phyloP scores from a whole-genome alignment of 2,329 filamentous ascomycete genomes.

The Neurospora crassa region DNA sequence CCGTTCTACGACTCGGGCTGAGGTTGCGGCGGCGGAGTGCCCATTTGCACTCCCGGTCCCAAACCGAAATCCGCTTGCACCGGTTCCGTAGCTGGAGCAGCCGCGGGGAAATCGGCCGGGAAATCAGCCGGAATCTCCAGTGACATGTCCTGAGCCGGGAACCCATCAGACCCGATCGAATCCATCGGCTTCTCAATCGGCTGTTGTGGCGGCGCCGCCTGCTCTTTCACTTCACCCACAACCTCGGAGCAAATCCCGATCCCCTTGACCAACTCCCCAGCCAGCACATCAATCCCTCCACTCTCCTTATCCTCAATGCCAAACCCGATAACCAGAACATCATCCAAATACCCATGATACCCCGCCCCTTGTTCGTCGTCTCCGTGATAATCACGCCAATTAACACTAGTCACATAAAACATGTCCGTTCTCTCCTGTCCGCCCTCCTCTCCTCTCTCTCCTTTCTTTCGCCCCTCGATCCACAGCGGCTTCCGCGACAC shows the following conservation, averaged over 20 bases:
- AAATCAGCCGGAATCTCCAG: neutral
- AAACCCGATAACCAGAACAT: constrained; percentile 44
- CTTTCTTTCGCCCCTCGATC: constrained; percentile 39
- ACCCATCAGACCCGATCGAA: neutral
- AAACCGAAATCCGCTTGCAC: neutral
- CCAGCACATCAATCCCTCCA: constrained; percentile 41
- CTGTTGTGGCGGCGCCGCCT: too few species aligned
- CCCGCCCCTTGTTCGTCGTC: constrained; percentile 23
- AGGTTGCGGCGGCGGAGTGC: neutral
- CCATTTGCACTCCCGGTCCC: neutral
- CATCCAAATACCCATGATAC: constrained; percentile 48
- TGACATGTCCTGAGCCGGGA: neutral
- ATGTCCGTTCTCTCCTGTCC: constrained; percentile 36
- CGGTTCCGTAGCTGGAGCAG: neutral
- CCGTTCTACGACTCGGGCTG: neutral
- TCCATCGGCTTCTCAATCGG: too few species aligned
- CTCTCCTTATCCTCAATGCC: constrained; percentile 43
- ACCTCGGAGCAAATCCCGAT: constrained; percentile 25
- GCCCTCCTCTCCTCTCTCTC: constrained; percentile 4
- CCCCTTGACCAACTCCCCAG: constrained; percentile 36
- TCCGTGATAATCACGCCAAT: constrained; percentile 34
- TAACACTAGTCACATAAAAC: constrained; percentile 48
- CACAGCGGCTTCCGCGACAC: constrained; percentile 42
- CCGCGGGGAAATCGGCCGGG: neutral
- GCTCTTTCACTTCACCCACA: neutral